Conservation (phyloP, 257 asterid species). For the Solanum lycopersicoides region DNA sequence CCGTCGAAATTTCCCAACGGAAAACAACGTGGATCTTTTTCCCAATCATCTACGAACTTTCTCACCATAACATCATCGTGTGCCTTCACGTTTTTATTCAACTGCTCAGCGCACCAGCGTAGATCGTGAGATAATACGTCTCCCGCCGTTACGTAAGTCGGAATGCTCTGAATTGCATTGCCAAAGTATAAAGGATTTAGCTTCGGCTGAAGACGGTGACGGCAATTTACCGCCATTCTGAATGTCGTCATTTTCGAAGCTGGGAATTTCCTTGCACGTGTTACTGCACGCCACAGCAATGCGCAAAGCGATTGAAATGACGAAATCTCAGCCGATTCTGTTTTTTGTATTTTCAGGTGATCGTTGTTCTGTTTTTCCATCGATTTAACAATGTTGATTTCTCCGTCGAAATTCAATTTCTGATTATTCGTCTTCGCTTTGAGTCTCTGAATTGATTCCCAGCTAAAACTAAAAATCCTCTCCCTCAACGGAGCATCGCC, state of each 20-base stretch:
- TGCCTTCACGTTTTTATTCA: conserved; percentile 15
- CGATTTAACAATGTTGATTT: background rate
- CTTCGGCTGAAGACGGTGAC: conserved; percentile 27
- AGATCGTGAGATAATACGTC: conserved; percentile 18
- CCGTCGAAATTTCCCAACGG: conserved; percentile 32
- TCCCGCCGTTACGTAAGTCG: conserved; percentile 22
- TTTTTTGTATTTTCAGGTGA: background rate
- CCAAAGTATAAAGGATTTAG: conserved; percentile 24
- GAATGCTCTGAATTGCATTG: conserved; percentile 31
- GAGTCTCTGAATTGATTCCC: conserved; percentile 34
- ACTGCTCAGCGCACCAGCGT: conserved; percentile 30
- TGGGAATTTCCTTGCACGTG: conserved; percentile 25
- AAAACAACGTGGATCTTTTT: conserved; percentile 20
- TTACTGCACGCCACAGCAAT: conserved; percentile 32
- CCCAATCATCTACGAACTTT: conserved; percentile 22
- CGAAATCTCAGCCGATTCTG: conserved; percentile 9
- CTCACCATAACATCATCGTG: conserved; percentile 12
- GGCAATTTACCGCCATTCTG: conserved; percentile 23
- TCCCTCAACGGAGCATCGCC: conserved; percentile 47
- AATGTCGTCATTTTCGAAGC: conserved; percentile 20
- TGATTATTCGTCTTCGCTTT: background rate
- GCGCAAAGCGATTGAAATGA: conserved; percentile 31
- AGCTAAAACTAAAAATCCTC: conserved; percentile 52
- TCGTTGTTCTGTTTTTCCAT: conserved; percentile 8
- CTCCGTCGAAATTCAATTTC: background rate